Percentiles rank a stretch among this genome's conserved stretches.
Evolutionary conservation across 768 basidiomycete species (phyloP).

Genomic region (Steccherinum ochraceum): DNA sequence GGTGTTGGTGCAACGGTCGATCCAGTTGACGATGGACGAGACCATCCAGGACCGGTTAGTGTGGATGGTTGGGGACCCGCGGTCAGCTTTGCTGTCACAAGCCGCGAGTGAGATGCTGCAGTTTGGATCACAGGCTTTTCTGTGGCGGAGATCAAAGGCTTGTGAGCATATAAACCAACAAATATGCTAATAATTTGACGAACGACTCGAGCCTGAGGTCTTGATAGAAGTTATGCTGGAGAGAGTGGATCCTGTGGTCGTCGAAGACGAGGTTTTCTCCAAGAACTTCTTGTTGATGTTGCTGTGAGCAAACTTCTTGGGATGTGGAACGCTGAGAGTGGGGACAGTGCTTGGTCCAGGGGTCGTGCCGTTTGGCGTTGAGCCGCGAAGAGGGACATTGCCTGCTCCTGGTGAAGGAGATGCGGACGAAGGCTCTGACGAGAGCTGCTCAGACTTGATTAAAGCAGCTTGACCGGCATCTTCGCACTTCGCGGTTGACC

Average conservation of each 20-base stretch:
- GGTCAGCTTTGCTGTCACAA: constrained; percentile 85
- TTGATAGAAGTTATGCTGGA: constrained; percentile 40
- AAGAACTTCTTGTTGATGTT: constrained; percentile 97
- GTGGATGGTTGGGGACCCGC: constrained; percentile 53
- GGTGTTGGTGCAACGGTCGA: constrained; percentile 51
- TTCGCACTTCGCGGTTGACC: constrained; percentile 6
- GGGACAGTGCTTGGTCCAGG: constrained; percentile 8
- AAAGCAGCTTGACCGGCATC: constrained; percentile 4
- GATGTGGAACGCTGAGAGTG: constrained; percentile 36
- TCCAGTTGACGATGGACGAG: constrained; percentile 68
- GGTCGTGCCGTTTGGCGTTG: constrained; percentile 9
- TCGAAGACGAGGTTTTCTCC: constrained; percentile 59
- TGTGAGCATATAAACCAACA: no score
- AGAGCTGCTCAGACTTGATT: neutral
- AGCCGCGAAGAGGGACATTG: constrained; percentile 10
- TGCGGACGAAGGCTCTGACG: constrained; percentile 7
- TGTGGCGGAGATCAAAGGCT: constrained; percentile 22
- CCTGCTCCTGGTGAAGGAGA: constrained; percentile 16
- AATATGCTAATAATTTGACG: no score
- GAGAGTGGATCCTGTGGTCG: constrained; percentile 32
- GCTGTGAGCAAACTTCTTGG: constrained; percentile 83
- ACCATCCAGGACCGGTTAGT: constrained; percentile 65
- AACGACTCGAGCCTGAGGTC: constrained; percentile 47
- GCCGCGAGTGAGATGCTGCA: constrained; percentile 61
- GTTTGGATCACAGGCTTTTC: constrained; percentile 54